Conservation (phyloP, 1,284 basidiomycete genomes). For the Gomphus sp. region DNA sequence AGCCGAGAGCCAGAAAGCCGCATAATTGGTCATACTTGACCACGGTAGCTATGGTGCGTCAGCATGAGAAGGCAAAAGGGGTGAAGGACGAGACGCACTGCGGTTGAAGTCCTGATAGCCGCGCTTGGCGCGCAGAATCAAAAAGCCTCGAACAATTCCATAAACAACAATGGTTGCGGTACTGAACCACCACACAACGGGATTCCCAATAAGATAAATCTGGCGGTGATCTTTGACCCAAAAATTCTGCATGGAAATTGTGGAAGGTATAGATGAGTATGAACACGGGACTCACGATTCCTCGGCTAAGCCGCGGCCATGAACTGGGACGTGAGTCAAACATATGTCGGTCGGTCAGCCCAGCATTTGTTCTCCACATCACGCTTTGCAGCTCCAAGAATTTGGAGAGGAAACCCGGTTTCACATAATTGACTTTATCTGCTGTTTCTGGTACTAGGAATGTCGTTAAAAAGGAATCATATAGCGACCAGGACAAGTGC, state of each 20-base stretch:
- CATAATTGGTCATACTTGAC: conserved; percentile 89
- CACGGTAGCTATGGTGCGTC: conserved; percentile 53
- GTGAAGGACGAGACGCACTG: conserved; percentile 43
- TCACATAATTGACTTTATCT: conserved; percentile 80
- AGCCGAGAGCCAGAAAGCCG: conserved; percentile 88
- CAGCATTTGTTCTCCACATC: conserved; percentile 99
- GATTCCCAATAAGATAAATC: conserved; percentile 93
- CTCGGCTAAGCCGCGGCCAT: conserved; percentile 86
- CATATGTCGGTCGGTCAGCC: conserved; percentile 87
- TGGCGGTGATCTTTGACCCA: conserved; percentile 97
- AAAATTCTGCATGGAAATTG: conserved; percentile 58
- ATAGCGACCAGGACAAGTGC: not conserved
- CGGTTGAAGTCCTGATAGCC: conserved; percentile 88
- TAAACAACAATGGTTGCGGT: conserved; percentile 67
- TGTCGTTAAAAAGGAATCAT: conserved; percentile 1
- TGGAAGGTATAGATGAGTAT: not conserved
- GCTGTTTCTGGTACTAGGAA: conserved; percentile 57
- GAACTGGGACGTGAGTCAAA: conserved; percentile 88
- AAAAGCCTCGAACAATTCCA: conserved; percentile 57
- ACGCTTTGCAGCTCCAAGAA: conserved; percentile 90
- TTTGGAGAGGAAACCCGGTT: conserved; percentile 82
- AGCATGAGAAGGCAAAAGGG: conserved; percentile 4
- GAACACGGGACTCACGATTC: conserved; percentile 62
- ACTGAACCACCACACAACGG: conserved; percentile 86
- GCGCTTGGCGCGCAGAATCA: conserved; percentile 84